A percentile compares a stretch with the other conserved stretches of the same genome.
Evolutionary conservation across 768 basidiomycete genomes (phyloP).

Genomic region (Xerocomellus dryophilus): DNA sequence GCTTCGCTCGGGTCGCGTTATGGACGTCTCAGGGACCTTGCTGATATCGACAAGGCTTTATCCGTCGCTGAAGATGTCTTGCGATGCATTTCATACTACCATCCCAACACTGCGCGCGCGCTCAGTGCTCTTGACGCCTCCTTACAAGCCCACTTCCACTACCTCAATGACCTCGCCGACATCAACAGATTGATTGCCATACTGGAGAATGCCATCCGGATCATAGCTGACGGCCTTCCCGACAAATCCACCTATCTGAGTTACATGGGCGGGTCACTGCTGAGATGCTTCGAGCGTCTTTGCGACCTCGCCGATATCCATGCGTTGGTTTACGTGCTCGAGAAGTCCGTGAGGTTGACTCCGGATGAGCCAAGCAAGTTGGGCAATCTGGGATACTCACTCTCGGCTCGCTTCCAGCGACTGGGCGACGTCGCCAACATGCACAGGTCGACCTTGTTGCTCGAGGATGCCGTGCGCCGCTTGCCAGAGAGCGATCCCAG

Average conservation of each 20-base stretch:
- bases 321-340: too few species aligned
- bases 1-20: conserved; percentile 7
- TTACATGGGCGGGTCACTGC: too few species aligned
- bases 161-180: neutral
- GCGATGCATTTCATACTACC: neutral
- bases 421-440: neutral
- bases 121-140: neutral
- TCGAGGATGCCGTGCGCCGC: neutral
- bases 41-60: conserved; percentile 22
- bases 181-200: neutral
- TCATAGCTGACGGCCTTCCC: neutral
- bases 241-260: too few species aligned
- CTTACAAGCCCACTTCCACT: neutral
- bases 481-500: neutral
- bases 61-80: neutral
- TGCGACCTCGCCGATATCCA: too few species aligned
- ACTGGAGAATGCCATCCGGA: neutral
- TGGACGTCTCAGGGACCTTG: neutral
- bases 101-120: neutral
- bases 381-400: neutral
- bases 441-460: neutral
- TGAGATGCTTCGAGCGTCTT: too few species aligned
- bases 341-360: neutral
- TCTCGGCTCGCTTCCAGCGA: neutral
- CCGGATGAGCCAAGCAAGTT: neutral